Evolutionary conservation across 2,329 filamentous ascomycete genomes (phyloP), one percentile per base, ranked within the genome.

Genomic region (Penicillium sp.): DNA sequence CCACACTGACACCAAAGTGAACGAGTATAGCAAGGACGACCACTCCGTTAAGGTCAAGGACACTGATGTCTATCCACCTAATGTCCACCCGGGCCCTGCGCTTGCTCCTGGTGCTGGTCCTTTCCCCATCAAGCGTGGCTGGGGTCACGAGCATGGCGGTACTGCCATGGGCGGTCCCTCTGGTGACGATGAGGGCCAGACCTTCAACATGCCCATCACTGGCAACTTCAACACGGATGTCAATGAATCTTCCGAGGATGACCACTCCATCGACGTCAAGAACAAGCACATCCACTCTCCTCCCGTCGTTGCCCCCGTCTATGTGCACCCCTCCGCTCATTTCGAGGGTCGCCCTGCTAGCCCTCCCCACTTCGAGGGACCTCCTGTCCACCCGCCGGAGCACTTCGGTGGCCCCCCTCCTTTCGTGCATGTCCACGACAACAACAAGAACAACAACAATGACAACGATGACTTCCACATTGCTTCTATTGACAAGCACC

Each of bases 171-270:
- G 60, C 29, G 58, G 60, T 13, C 61, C 60, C 1, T 63, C 61
- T 17, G 60, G 60, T n/a, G 34, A 60, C 8, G 62, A 64, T 32
- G 62, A 59, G 29, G 62, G 60, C 3, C 59, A 64, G 41, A 43
- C 9, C 36, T 62, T 64, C 27, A 49, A 63, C 26, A 55, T 64
- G 55, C 58, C 62, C 6, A 54, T 62, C 12, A 61, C 49, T 20
- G 60, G 40, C 29, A 42, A 52, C 23, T 52, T 62, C 42, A 34
- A 58, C 26, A 63, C 60, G 1, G 48, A 55, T 3, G 48, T 61
- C 3, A 55, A 54, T 7, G 62, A 64, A 13, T 49, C 40, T 20
- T 47, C 49, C 37, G 39, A 56, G 26, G 59, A 63, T 24, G 58
- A 63, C 13, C 59, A 64, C 49, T 60, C 57, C 1, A 42, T 56